Evolutionary conservation across 208 protist species (phyloP).

Genomic region (Tritrichomonas foetus): DNA sequence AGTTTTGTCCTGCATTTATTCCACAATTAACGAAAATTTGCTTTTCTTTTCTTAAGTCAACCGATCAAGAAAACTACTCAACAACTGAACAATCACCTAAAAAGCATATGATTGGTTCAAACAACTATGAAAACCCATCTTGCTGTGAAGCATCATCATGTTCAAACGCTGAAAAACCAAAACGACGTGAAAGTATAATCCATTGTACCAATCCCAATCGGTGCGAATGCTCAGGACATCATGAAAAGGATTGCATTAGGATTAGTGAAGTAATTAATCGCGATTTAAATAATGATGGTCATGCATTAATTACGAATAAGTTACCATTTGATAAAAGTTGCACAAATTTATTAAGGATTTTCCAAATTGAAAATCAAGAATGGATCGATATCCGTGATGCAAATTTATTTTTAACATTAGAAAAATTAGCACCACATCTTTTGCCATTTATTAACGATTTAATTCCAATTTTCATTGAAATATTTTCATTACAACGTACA

Average conservation of each 20-base stretch:
- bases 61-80: background rate
- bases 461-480: background rate
- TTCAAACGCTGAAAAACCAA: background rate
- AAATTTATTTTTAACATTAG: background rate
- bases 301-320: constrained; percentile 3
- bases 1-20: background rate
- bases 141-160: background rate
- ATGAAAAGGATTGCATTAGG: background rate
- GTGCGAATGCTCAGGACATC: background rate
- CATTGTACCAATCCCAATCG: too few relatives aligned
- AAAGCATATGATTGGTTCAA: too few relatives aligned
- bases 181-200: too few relatives aligned
- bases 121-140: background rate
- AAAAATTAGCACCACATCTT: background rate
- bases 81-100: too few relatives aligned
- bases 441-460: background rate
- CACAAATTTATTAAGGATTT: background rate
- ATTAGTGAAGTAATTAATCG: background rate
- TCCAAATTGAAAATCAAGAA: constrained; percentile 21
- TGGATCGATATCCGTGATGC: constrained; percentile 21
- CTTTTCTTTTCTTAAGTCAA: background rate
- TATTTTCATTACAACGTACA: background rate
- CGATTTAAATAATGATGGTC: constrained; percentile 14
- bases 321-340: background rate
- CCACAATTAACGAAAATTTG: constrained; percentile 8